These are phyloP conservation scores for Ceratocystis eucalypticola DNA, from an alignment of 2,329 filamentous ascomycete genomes.

Conservation along the genomic window DNA sequence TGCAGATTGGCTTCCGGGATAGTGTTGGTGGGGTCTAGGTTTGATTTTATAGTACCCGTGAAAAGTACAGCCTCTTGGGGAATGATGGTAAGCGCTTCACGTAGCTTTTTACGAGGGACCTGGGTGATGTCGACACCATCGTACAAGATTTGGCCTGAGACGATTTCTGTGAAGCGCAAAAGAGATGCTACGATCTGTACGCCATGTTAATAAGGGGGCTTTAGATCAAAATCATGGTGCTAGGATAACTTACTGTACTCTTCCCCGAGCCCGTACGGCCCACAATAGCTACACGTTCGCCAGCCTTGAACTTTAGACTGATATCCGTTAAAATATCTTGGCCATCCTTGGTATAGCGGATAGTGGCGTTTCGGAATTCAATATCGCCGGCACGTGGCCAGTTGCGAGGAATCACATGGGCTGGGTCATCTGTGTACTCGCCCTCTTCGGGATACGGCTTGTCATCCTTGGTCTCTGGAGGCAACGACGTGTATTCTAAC, in stretches of 20 bases:
- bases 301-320: constrained; percentile 36
- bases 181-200: constrained; percentile 32
- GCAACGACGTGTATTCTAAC: constrained; percentile 27
- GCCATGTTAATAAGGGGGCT: not conserved
- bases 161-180: constrained; percentile 32
- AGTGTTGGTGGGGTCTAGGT: constrained; percentile 45
- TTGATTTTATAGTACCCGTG: constrained; percentile 31
- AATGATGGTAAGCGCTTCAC: constrained; percentile 36
- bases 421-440: constrained; percentile 24
- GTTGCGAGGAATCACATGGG: constrained; percentile 23
- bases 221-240: constrained; percentile 20
- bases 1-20: constrained; percentile 38
- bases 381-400: constrained; percentile 29
- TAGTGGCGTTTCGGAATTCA: constrained; percentile 29
- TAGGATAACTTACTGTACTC: constrained; percentile 41
- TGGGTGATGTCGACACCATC: constrained; percentile 35
- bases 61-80: constrained; percentile 39
- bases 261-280: constrained; percentile 65
- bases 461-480: constrained; percentile 27
- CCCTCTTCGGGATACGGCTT: constrained; percentile 23
- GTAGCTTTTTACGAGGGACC: constrained; percentile 31
- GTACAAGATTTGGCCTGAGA: constrained; percentile 32
- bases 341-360: constrained; percentile 28
- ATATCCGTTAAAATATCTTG: constrained; percentile 32
- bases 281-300: constrained; percentile 58